Conservation (phyloP, 2,329 filamentous ascomycete genomes). For the Penicillium sp. region DNA sequence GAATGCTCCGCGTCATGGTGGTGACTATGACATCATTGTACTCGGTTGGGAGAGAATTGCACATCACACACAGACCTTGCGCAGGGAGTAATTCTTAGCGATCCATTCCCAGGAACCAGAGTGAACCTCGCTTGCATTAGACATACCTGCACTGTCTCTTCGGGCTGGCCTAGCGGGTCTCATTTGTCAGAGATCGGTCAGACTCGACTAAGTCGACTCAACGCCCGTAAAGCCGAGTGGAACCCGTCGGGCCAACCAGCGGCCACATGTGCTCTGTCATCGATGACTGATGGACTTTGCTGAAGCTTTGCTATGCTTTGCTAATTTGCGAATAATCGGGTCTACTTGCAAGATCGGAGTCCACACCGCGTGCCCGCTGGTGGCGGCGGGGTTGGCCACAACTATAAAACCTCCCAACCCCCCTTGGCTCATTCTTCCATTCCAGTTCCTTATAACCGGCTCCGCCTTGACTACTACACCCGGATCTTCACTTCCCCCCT, state of each 20-base stretch:
- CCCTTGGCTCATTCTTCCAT: conserved; percentile 6
- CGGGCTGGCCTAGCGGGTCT: not conserved
- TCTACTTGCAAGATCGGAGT: conserved; percentile 6
- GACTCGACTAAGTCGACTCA: conserved; percentile 25
- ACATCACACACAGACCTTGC: no score
- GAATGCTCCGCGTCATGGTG: conserved; percentile 1
- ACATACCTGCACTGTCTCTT: not conserved
- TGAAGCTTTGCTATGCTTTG: conserved; percentile 15
- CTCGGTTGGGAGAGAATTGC: no score
- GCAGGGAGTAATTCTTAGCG: no score
- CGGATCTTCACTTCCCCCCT: no score
- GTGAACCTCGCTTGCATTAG: no score
- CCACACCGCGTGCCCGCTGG: not conserved
- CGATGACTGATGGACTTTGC: conserved; percentile 26
- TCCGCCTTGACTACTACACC: conserved; percentile 3
- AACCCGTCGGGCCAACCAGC: conserved; percentile 13
- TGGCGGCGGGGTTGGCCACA: conserved; percentile 4
- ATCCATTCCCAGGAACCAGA: no score
- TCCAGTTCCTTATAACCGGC: conserved; percentile 6
- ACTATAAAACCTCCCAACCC: conserved; percentile 11
- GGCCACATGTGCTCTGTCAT: conserved; percentile 20
- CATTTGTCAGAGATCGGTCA: conserved; percentile 39
- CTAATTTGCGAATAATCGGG: conserved; percentile 5
- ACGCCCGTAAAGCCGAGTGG: conserved; percentile 18
- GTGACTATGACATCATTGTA: conserved; percentile 17